These are phyloP conservation scores for Scedosporium minutisporum DNA, from an alignment of 2,329 filamentous ascomycete genomes.

Conservation along the genomic window DNA sequence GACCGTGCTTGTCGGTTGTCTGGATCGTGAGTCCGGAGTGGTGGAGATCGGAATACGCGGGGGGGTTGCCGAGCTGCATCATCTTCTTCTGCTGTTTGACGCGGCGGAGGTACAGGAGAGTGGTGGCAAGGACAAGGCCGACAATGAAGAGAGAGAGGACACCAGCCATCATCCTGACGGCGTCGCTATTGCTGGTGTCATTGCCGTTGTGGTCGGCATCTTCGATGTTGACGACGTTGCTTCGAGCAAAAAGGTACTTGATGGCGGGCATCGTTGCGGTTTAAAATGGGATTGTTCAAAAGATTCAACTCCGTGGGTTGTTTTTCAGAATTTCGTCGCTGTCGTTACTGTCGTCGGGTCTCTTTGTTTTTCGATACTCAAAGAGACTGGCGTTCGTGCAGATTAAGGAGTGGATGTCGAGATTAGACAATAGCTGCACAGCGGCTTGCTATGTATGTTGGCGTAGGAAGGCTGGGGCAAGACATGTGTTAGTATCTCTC, in stretches of 20 bases:
- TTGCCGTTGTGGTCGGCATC: constrained; percentile 47
- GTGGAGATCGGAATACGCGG: constrained; percentile 58
- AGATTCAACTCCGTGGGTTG: neutral
- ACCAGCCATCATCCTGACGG: constrained; percentile 59
- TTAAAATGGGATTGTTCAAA: neutral
- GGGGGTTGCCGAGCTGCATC: constrained; percentile 46
- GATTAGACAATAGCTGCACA: neutral
- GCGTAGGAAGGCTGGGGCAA: constrained; percentile 1
- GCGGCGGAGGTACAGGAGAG: constrained; percentile 65
- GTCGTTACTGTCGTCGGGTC: neutral
- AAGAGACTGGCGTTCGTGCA: neutral
- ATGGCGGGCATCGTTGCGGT: constrained; percentile 10
- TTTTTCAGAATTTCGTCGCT: neutral
- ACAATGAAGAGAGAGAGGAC: constrained; percentile 71
- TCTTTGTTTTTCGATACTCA: neutral
- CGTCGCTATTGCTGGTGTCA: constrained; percentile 41
- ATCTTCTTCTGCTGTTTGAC: constrained; percentile 37
- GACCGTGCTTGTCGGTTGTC: constrained; percentile 39
- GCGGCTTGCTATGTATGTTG: constrained; percentile 1
- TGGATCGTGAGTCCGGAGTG: constrained; percentile 47
- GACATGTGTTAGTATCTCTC: constrained; percentile 2
- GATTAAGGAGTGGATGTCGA: constrained; percentile 3
- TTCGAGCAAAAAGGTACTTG: constrained; percentile 8
- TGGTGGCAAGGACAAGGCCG: constrained; percentile 55
- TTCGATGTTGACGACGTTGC: constrained; percentile 15